phyloP scores from a whole-genome alignment of 257 asterid species.

The Henckelia pumila region DNA sequence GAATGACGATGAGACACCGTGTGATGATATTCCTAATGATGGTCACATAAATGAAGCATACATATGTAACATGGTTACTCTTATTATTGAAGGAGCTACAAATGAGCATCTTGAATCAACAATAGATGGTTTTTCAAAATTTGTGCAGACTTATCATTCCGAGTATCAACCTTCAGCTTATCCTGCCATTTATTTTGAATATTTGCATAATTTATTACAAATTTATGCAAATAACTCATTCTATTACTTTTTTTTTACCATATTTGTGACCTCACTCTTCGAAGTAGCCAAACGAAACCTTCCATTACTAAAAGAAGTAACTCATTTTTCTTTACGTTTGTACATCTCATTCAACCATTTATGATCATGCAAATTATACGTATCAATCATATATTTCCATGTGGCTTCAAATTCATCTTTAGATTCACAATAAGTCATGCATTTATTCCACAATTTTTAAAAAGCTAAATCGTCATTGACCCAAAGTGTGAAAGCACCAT shows the following conservation, averaged over 20 bases:
- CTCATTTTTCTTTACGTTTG: neutral
- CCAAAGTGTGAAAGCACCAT: neutral
- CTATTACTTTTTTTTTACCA: neutral
- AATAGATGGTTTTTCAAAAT: too few relatives aligned
- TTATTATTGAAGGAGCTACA: too few relatives aligned
- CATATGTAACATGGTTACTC: too few relatives aligned
- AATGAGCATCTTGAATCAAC: too few relatives aligned
- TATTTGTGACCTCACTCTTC: neutral
- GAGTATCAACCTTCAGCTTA: neutral
- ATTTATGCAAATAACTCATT: too few relatives aligned
- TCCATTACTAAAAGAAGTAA: neutral
- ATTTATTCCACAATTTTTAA: neutral
- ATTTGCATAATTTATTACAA: neutral
- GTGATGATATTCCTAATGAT: too few relatives aligned
- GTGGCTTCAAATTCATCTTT: neutral
- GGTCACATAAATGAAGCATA: too few relatives aligned
- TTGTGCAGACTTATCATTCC: neutral
- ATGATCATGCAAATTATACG: neutral
- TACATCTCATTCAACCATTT: slow-evolving; percentile 1
- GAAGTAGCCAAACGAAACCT: too few relatives aligned
- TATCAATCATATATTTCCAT: neutral
- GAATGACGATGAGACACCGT: too few relatives aligned
- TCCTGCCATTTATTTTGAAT: too few relatives aligned
- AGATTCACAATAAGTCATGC: neutral
- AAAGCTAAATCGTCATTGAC: neutral